Percentiles rank a stretch among this genome's conserved stretches.
phyloP scores from a whole-genome alignment of 1,284 basidiomycete genomes.

The Malassezia japonica region DNA sequence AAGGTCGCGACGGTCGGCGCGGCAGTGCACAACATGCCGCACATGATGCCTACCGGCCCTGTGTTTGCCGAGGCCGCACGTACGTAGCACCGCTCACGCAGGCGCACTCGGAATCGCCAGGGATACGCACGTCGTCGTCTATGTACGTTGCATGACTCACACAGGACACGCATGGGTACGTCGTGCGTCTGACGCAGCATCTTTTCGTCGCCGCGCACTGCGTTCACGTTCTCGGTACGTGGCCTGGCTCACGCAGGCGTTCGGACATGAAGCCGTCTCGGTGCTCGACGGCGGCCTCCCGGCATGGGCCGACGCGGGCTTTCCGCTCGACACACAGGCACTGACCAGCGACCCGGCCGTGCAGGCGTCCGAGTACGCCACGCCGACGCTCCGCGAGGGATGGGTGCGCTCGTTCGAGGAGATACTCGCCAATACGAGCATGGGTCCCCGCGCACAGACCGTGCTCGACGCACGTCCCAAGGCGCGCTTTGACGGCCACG shows the following conservation, averaged over 20 bases:
- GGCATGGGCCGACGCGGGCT: conserved; percentile 30
- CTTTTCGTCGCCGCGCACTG: conserved; percentile 56
- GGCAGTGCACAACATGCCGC: conserved; percentile 55
- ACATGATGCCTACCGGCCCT: conserved; percentile 76
- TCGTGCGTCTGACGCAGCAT: conserved; percentile 57
- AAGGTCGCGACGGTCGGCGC: conserved; percentile 50
- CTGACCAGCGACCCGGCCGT: conserved; percentile 14
- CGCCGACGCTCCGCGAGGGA: conserved; percentile 54
- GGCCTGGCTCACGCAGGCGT: conserved; percentile 17
- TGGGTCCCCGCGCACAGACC: conserved; percentile 57
- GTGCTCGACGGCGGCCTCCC: conserved; percentile 44
- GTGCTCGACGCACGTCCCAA: conserved; percentile 78
- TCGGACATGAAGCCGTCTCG: conserved; percentile 36
- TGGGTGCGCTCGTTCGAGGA: conserved; percentile 67
- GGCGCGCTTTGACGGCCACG: conserved; percentile 62
- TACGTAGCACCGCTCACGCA: too few species aligned
- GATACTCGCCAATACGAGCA: conserved; percentile 63
- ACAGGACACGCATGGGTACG: conserved; percentile 6
- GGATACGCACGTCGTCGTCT: conserved; percentile 69
- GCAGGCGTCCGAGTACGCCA: conserved; percentile 44
- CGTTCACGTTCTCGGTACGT: conserved; percentile 30
- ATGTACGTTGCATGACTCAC: conserved; percentile 58
- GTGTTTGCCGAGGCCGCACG: conserved; percentile 72
- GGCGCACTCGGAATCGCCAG: conserved; percentile 64
- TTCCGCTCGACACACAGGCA: conserved; percentile 22